Evolutionary conservation across 2,329 filamentous ascomycete species (phyloP).

Genomic region (Arachnomyces sp.): DNA sequence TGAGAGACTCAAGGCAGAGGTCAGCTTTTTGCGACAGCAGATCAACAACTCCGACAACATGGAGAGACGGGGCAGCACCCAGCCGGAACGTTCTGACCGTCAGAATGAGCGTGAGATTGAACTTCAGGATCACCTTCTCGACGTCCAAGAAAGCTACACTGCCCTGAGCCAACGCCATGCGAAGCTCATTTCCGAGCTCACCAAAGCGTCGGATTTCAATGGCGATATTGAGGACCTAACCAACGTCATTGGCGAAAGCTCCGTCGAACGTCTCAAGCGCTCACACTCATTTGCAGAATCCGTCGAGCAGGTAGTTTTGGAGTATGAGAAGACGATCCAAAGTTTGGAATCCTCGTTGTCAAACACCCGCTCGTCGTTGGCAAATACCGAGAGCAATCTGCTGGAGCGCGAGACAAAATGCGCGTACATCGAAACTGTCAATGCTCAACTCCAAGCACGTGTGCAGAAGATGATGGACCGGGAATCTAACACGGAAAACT

Average conservation of each 20-base stretch:
- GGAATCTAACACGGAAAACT: conserved; percentile 84
- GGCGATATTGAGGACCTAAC: conserved; percentile 34
- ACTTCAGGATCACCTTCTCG: conserved; percentile 85
- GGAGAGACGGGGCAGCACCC: conserved; percentile 45
- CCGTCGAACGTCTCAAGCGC: conserved; percentile 80
- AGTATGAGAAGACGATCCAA: conserved; percentile 98
- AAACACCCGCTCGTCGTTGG: conserved; percentile 74
- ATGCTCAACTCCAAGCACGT: conserved; percentile 77
- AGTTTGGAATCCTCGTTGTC: conserved; percentile 84
- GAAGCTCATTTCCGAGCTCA: conserved; percentile 90
- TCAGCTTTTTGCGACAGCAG: conserved; percentile 88
- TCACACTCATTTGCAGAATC: conserved; percentile 95
- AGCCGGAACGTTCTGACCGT: conserved; percentile 68
- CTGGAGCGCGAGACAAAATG: conserved; percentile 92
- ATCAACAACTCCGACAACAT: conserved; percentile 73
- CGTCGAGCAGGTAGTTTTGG: conserved; percentile 89
- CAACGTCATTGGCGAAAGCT: conserved; percentile 61
- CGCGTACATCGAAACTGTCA: conserved; percentile 86
- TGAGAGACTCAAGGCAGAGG: conserved; percentile 85
- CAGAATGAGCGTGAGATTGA: conserved; percentile 80
- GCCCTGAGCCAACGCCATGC: conserved; percentile 87
- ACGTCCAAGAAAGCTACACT: conserved; percentile 90
- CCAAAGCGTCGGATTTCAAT: conserved; percentile 65
- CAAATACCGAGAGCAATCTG: conserved; percentile 75
- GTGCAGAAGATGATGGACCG: conserved; percentile 91